A percentile compares a stretch with the other conserved stretches of the same genome.
Evolutionary conservation across 2,329 filamentous ascomycete species (phyloP).

Genomic region (Trichoderma pleuroti): DNA sequence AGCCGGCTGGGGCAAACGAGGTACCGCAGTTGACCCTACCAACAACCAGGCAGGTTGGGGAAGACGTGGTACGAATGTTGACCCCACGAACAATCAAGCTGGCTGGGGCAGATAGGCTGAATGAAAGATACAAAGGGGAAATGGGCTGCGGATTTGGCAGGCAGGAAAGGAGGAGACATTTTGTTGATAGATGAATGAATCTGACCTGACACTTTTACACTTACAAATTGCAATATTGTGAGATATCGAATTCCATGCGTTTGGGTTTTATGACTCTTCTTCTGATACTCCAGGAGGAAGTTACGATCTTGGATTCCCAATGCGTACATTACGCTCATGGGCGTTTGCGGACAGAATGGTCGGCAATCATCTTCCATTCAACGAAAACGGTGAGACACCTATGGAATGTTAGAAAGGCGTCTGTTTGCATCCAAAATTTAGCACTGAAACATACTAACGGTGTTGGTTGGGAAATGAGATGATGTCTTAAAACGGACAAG

Average conservation of each 20-base stretch:
- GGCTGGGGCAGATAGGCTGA: background rate
- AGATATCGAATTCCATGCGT: background rate
- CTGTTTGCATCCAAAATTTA: background rate
- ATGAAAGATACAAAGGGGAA: background rate
- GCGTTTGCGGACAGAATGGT: background rate
- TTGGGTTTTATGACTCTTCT: background rate
- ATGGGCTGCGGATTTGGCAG: fast-evolving
- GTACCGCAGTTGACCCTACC: background rate
- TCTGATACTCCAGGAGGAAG: fast-evolving
- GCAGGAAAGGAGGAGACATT: background rate
- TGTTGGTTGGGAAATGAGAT: background rate
- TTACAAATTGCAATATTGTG: background rate
- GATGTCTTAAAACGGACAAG: background rate
- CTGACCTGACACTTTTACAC: fast-evolving
- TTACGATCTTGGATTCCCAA: background rate
- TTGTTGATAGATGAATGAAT: background rate
- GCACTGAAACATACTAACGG: background rate
- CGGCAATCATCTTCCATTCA: background rate
- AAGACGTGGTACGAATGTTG: background rate
- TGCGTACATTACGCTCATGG: background rate
- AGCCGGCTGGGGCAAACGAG: background rate
- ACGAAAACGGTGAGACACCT: background rate
- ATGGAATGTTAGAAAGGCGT: background rate
- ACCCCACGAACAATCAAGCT: background rate
- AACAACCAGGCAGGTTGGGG: conserved; percentile 11